Evolutionary conservation across 1,139 yeast species (phyloP).

Genomic region (Candida tropicalis): DNA sequence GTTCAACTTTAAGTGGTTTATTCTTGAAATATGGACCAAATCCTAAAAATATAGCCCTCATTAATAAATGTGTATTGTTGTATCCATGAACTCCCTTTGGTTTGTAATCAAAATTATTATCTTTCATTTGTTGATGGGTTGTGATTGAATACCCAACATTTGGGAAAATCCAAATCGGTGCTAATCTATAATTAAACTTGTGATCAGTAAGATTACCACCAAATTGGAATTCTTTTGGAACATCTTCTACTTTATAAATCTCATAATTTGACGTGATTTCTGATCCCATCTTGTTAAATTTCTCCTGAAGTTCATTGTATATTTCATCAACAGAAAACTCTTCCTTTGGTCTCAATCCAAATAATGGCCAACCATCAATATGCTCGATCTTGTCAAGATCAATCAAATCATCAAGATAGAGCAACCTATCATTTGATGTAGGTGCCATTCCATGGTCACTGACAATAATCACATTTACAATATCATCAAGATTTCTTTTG

Average conservation of each 20-base stretch:
- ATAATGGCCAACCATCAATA: constrained; percentile 88
- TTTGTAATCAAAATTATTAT: constrained; percentile 49
- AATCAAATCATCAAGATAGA: constrained; percentile 70
- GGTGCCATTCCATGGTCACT: constrained; percentile 97
- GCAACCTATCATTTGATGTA: constrained; percentile 64
- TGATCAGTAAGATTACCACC: constrained; percentile 51
- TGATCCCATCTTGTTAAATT: constrained; percentile 25
- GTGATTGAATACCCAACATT: constrained; percentile 79
- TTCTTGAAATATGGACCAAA: constrained; percentile 73
- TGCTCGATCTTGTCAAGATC: constrained; percentile 58
- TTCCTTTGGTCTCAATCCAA: constrained; percentile 65
- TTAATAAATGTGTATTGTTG: constrained; percentile 70
- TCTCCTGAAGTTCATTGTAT: constrained; percentile 22
- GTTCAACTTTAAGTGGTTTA: constrained; percentile 44
- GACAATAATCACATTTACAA: constrained; percentile 74
- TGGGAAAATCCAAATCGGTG: constrained; percentile 87
- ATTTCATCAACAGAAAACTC: constrained; percentile 27
- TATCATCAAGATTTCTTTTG: constrained; percentile 56
- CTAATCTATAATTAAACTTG: constrained; percentile 60
- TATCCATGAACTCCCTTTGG: constrained; percentile 88
- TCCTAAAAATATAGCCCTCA: constrained; percentile 83
- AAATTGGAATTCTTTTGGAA: constrained; percentile 68
- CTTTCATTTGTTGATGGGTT: constrained; percentile 58
- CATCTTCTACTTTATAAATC: constrained; percentile 56
- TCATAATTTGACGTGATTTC: constrained; percentile 27